phyloP scores from a whole-genome alignment of 371 early-diverging fungal genomes.

The Rhizopus stolonifer region DNA sequence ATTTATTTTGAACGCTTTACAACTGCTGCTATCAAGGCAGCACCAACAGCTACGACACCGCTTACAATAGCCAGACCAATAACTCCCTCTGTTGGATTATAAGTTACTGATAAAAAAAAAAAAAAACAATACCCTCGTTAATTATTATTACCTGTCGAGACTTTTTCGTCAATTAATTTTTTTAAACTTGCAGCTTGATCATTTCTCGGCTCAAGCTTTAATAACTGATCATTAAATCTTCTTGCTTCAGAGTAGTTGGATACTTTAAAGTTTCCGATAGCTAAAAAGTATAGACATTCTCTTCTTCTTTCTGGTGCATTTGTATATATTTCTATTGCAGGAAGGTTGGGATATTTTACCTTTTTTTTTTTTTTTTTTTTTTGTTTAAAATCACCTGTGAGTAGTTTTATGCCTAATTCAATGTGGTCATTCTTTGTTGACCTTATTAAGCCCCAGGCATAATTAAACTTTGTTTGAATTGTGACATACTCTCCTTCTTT shows the following conservation, averaged over 20 bases:
- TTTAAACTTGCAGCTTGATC: constrained; percentile 75
- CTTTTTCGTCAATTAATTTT: constrained; percentile 81
- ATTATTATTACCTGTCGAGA: constrained; percentile 64
- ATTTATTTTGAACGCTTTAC: constrained; percentile 35
- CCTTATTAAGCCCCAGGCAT: constrained; percentile 91
- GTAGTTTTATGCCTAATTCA: constrained; percentile 72
- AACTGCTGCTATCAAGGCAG: constrained; percentile 44
- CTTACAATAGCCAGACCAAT: constrained; percentile 91
- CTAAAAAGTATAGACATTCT: constrained; percentile 93
- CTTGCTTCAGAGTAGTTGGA: constrained; percentile 83
- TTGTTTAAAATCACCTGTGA: constrained; percentile 77
- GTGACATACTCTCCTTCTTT: constrained; percentile 67
- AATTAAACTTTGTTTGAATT: constrained; percentile 93
- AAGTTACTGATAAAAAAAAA: constrained; percentile 3
- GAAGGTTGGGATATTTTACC: no score
- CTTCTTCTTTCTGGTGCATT: constrained; percentile 83
- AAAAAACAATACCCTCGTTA: background rate
- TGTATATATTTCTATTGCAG: constrained; percentile 89
- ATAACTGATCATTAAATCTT: constrained; percentile 72
- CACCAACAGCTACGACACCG: constrained; percentile 70
- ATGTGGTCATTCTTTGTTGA: constrained; percentile 66
- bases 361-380: no score
- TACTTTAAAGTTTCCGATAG: constrained; percentile 88
- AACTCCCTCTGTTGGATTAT: constrained; percentile 66
- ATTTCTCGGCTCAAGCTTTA: constrained; percentile 84